These are phyloP conservation scores for Thymus mandschuricus DNA, from an alignment of 257 asterid genomes.

Conservation along the genomic window DNA sequence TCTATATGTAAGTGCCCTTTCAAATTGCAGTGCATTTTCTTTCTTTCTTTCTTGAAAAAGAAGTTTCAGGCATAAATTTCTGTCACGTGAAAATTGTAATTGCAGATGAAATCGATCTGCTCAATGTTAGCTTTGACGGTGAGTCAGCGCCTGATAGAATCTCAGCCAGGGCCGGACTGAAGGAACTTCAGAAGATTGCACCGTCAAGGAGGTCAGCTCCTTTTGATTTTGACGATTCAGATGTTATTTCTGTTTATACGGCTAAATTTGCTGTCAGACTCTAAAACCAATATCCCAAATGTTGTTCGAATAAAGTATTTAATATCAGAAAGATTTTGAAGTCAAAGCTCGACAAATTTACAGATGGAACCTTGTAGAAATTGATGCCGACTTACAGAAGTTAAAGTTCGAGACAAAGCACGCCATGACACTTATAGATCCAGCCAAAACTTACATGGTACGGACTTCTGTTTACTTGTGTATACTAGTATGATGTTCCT, in stretches of 20 bases:
- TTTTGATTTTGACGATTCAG: conserved; percentile 15
- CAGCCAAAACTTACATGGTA: conserved; percentile 97
- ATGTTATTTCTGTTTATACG: conserved; percentile 15
- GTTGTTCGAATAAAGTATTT: no score
- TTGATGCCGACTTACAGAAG: conserved; percentile 79
- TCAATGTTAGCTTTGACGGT: conserved; percentile 94
- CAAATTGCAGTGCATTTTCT: background rate
- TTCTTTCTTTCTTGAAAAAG: background rate
- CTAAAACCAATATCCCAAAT: background rate
- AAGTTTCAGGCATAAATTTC: conserved; percentile 22
- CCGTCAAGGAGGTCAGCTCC: conserved; percentile 69
- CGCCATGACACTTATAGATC: conserved; percentile 84
- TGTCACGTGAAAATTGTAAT: conserved; percentile 33
- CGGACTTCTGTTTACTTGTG: conserved; percentile 15
- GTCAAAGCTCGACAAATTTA: conserved; percentile 3
- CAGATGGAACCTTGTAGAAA: conserved; percentile 98
- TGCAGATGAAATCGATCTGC: conserved; percentile 89
- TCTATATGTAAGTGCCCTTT: conserved; percentile 60
- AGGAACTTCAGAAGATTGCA: conserved; percentile 79
- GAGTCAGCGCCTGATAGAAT: conserved; percentile 92
- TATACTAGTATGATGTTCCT: conserved; percentile 19
- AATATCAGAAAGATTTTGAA: no score
- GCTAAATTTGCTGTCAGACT: background rate
- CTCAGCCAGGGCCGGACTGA: conserved; percentile 82
- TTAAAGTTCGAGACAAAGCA: conserved; percentile 73